A percentile compares a stretch with the other conserved stretches of the same genome.
These are phyloP conservation scores for Penicillium sp. DNA, from an alignment of 2,329 filamentous ascomycete species.

Conservation along the genomic window DNA sequence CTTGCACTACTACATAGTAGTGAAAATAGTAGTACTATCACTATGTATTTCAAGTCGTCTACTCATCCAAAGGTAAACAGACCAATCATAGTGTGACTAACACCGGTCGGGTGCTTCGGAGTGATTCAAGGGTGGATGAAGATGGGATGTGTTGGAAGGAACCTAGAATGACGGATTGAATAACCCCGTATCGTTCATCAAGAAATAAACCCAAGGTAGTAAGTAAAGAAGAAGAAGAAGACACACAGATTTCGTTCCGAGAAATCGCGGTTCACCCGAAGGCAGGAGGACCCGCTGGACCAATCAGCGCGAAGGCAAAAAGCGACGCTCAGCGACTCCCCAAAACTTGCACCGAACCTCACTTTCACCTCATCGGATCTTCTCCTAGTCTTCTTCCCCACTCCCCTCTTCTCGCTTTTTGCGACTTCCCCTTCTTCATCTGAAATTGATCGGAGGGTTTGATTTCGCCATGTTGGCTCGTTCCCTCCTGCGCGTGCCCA, in stretches of 20 bases:
- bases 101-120: background rate
- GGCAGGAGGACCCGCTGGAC: conserved; percentile 21
- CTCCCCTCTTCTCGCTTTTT: conserved; percentile 29
- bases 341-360: conserved; percentile 35
- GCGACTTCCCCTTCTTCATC: conserved; percentile 27
- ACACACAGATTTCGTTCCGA: conserved; percentile 26
- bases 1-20: background rate
- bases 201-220: background rate
- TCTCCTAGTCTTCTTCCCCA: conserved; percentile 27
- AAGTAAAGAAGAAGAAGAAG: background rate
- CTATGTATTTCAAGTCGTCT: background rate
- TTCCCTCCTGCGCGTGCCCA: conserved; percentile 83
- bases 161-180: background rate
- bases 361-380: conserved; percentile 26
- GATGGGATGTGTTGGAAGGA: background rate
- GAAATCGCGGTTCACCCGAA: conserved; percentile 37
- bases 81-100: background rate
- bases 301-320: conserved; percentile 38
- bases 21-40: background rate
- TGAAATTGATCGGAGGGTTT: conserved; percentile 35
- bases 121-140: background rate
- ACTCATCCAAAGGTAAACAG: background rate
- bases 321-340: too few species aligned
- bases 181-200: background rate
- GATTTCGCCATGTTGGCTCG: conserved; percentile 74